Percentiles rank a stretch among this genome's conserved stretches.
These are phyloP conservation scores for Citrus mangshanensis DNA, from an alignment of 345 rosid species.

Conservation along the genomic window DNA sequence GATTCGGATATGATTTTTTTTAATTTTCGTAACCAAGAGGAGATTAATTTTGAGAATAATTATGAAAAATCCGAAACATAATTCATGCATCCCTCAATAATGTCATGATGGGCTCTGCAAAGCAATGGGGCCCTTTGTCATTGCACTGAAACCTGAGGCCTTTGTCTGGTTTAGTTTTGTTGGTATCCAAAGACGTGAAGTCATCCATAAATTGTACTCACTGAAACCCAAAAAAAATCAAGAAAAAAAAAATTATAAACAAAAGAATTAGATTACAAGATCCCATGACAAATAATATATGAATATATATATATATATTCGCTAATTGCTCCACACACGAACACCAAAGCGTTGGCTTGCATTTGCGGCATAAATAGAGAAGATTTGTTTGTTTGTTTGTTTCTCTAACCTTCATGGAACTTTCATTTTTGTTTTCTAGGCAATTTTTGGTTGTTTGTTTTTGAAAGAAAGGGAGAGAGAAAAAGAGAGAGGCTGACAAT, in stretches of 20 bases:
- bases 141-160: conserved; percentile 35
- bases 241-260: conserved; percentile 6
- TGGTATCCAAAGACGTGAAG: conserved; percentile 20
- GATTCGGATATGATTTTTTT: neutral
- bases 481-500: neutral
- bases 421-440: conserved; percentile 39
- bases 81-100: conserved; percentile 12
- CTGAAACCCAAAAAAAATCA: neutral
- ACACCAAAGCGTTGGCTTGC: conserved; percentile 2
- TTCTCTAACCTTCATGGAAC: conserved; percentile 20
- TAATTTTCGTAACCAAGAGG: neutral
- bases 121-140: conserved; percentile 19
- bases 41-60: neutral
- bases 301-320: no score
- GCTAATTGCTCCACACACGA: neutral
- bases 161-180: conserved; percentile 41
- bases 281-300: conserved; percentile 6
- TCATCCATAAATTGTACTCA: neutral
- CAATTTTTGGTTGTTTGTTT: conserved; percentile 11
- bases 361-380: conserved; percentile 7
- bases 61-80: neutral
- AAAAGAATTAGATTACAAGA: conserved; percentile 8
- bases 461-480: neutral
- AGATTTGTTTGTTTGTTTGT: neutral
- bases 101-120: conserved; percentile 15